Base-by-base conservation (phyloP, 805 yeast species). In the Schwanniomyces polymorphus region DNA sequence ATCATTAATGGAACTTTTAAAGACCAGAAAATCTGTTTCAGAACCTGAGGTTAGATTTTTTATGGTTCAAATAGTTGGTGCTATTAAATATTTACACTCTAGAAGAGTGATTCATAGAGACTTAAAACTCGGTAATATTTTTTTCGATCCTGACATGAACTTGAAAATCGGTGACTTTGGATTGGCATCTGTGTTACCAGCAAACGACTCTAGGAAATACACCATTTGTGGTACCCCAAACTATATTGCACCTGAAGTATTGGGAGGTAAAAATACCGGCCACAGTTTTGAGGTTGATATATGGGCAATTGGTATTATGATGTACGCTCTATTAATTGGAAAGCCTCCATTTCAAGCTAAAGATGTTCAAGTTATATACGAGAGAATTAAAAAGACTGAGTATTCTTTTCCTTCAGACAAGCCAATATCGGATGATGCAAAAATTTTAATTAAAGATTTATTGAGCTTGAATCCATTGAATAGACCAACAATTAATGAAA, bases 181-280 rank as follows among this genome's bases (percentile, higher is more conserved):
- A 27, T 78, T 94, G 50, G 99, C 99, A n/a, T 91, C 97, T 0
- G 86, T 89, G n/a, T 77, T 94, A 51, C 87, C 86, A 38, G 74
- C 81, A 18, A 59, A 59, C 38, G 79, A 78, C 48, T 88, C 88
- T 43, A 83, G 92, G 54, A 90, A 92, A 61, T 88, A 85, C 64
- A 92, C 99, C 38, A 89, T 94, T 46, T 94, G 99, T 68, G 99
- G 99, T 45, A 94, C 99, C 21, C 99, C 99, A 50, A 94, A 94
- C 70, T 94, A 94, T 65, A 94, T 94, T 63, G 97, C 99, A 0
- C 99, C 99, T 7, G 99, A 94, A 72, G 96, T 94, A 18, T 77
- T 94, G 54, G 88, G 91, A 35, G 96, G 96, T 26, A 90, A 90
- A 59, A 81, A 76, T 45, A 78, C 82, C 10, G 99, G 98, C 7